phyloP scores from a whole-genome alignment of 2,329 filamentous ascomycete species.

The Aspergillaceae sp. region DNA sequence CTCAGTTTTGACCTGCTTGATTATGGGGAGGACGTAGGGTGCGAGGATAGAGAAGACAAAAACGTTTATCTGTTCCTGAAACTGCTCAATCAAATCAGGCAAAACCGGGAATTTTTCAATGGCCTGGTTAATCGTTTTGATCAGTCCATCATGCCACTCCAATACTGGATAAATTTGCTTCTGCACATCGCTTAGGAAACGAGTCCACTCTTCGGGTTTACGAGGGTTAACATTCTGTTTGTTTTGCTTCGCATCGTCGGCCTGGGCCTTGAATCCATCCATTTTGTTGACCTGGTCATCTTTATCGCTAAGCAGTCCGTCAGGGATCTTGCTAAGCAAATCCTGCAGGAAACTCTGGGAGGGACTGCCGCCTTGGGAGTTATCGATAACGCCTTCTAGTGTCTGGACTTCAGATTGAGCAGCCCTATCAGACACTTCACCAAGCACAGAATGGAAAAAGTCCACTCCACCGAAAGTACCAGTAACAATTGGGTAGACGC shows the following conservation, averaged over 20 bases:
- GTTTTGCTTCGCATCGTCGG: slow-evolving; percentile 64
- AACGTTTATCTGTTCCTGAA: slow-evolving; percentile 77
- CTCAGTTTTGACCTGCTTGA: slow-evolving; percentile 78
- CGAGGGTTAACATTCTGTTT: slow-evolving; percentile 66
- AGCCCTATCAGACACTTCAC: slow-evolving; percentile 74
- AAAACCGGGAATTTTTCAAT: slow-evolving; percentile 80
- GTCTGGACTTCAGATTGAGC: slow-evolving; percentile 86
- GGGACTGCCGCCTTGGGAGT: slow-evolving; percentile 50
- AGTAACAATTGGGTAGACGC: slow-evolving; percentile 75
- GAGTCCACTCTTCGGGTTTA: slow-evolving; percentile 74
- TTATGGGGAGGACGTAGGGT: slow-evolving; percentile 77
- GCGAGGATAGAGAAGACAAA: slow-evolving; percentile 91
- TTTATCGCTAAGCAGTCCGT: slow-evolving; percentile 67
- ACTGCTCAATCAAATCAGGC: slow-evolving; percentile 73
- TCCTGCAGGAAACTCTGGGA: slow-evolving; percentile 70
- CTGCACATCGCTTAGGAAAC: slow-evolving; percentile 64
- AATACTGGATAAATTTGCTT: slow-evolving; percentile 81
- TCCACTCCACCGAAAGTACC: slow-evolving; percentile 94
- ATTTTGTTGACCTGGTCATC: slow-evolving; percentile 58
- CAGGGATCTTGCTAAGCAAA: slow-evolving; percentile 71
- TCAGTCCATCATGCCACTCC: slow-evolving; percentile 80
- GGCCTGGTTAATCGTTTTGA: slow-evolving; percentile 67
- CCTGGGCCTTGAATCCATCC: slow-evolving; percentile 69
- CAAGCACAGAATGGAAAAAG: slow-evolving; percentile 80
- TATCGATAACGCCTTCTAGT: slow-evolving; percentile 70